Evolutionary conservation across 2,329 filamentous ascomycete genomes (phyloP).

Genomic region (Colletotrichum destructivum): DNA sequence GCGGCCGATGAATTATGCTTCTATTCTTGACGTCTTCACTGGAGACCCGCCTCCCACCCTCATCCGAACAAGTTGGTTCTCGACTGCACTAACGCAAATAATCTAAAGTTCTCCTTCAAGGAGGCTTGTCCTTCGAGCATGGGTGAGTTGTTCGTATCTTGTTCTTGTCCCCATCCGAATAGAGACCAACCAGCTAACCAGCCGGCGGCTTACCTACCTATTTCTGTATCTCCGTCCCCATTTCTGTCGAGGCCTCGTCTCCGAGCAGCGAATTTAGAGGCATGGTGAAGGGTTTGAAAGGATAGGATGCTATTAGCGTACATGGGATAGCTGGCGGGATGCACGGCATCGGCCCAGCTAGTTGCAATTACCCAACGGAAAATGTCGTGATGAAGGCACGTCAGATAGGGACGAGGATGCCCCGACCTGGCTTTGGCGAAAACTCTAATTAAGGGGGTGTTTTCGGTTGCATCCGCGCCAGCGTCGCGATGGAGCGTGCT

Average conservation of each 20-base stretch:
- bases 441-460: conserved; percentile 28
- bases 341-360: background rate
- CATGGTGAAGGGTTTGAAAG: background rate
- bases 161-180: background rate
- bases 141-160: background rate
- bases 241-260: background rate
- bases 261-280: background rate
- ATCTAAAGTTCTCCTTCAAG: background rate
- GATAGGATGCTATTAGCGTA: background rate
- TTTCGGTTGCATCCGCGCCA: conserved; percentile 27
- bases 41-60: background rate
- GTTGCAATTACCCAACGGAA: background rate
- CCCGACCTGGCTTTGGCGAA: conserved; percentile 1
- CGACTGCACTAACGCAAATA: background rate
- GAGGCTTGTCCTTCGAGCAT: background rate
- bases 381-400: background rate
- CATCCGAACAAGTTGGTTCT: no score
- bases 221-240: no score
- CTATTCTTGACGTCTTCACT: background rate
- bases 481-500: conserved; percentile 15
- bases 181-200: no score
- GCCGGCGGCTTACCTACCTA: no score
- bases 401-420: background rate
- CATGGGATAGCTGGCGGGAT: no score
- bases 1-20: background rate